These are phyloP conservation scores for Olyra latifolia DNA, from an alignment of 176 grass and related monocot species.

Conservation along the genomic window DNA sequence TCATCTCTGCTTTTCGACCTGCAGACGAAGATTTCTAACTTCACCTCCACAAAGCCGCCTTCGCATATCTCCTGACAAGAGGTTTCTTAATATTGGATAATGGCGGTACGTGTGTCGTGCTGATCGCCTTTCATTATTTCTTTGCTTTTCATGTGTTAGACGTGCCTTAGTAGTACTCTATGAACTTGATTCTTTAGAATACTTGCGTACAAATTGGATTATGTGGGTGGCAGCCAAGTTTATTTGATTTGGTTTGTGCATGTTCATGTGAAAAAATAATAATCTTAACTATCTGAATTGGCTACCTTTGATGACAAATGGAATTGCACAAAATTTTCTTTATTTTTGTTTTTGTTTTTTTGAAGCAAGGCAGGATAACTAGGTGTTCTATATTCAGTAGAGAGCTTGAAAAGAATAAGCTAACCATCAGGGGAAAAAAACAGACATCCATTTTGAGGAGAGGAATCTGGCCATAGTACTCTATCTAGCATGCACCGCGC, in stretches of 20 bases:
- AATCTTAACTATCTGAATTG: neutral
- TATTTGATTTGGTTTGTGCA: too few relatives aligned
- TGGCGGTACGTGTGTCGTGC: conserved; percentile 12
- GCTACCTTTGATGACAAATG: neutral
- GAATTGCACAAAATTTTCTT: neutral
- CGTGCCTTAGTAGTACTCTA: too few relatives aligned
- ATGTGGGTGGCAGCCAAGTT: too few relatives aligned
- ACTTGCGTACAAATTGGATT: too few relatives aligned
- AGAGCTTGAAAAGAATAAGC: neutral
- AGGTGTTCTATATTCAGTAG: too few relatives aligned
- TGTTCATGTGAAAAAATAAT: too few relatives aligned
- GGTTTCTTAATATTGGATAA: neutral
- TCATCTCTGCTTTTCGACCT: conserved; percentile 8
- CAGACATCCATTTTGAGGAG: neutral
- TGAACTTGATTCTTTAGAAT: too few relatives aligned
- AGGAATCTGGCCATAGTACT: too few relatives aligned
- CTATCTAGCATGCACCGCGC: neutral
- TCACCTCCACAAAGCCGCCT: neutral
- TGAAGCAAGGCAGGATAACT: neutral
- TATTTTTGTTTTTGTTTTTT: neutral
- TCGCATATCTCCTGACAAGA: neutral
- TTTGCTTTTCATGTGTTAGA: neutral
- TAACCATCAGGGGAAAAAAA: neutral
- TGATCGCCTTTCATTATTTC: neutral
- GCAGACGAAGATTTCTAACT: too few relatives aligned